phyloP scores from a whole-genome alignment of 225 moss, liverwort and hornwort species.

The Asterella californica region DNA sequence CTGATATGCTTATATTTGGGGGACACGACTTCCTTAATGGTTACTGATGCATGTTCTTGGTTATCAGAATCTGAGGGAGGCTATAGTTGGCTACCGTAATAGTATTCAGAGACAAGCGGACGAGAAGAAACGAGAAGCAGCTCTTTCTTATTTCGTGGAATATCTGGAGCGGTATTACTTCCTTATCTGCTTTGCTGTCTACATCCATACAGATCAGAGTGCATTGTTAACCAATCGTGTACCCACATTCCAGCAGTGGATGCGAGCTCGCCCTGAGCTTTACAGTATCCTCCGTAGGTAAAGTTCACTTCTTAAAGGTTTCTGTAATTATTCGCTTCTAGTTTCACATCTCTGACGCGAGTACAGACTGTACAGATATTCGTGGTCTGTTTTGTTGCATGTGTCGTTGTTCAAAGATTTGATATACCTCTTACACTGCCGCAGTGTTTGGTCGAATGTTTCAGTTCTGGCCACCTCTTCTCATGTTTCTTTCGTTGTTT shows the following conservation, averaged over 20 bases:
- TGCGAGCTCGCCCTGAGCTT: constrained; percentile 96
- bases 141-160: constrained; percentile 97
- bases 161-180: constrained; percentile 99
- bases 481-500: not conserved
- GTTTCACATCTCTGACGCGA: not conserved
- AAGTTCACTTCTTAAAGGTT: not conserved
- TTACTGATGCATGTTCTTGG: constrained; percentile 3
- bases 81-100: constrained; percentile 88
- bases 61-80: constrained; percentile 92
- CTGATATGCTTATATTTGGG: not conserved
- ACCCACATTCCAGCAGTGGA: constrained; percentile 95
- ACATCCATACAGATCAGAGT: constrained; percentile 90
- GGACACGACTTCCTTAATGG: too few species aligned
- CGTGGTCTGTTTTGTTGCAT: not conserved
- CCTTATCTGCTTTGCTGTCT: constrained; percentile 99
- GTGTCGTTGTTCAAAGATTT: not conserved
- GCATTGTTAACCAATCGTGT: constrained; percentile 53
- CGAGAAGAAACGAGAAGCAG: constrained; percentile 99
- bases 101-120: constrained; percentile 99
- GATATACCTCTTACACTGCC: not conserved
- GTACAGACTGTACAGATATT: not conserved
- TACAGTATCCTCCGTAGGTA: constrained; percentile 99
- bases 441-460: not conserved
- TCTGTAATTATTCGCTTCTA: too few species aligned
- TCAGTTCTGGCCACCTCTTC: not conserved